These are phyloP conservation scores for Malassezia equina DNA, from an alignment of 1,284 basidiomycete genomes.

Conservation along the genomic window DNA sequence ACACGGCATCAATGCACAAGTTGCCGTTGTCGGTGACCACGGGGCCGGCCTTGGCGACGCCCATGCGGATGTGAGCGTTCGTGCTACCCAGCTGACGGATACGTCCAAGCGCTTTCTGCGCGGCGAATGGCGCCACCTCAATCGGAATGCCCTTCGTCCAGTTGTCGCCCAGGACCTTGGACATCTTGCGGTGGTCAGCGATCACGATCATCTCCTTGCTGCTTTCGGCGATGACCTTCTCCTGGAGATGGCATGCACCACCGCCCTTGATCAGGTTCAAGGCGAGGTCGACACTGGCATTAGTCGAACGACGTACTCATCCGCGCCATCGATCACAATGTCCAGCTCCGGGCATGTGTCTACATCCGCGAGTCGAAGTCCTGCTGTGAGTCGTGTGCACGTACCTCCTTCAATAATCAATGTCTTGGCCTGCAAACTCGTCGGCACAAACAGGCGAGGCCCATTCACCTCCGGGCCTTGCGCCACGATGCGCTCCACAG, in stretches of 20 bases:
- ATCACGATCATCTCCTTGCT: constrained; percentile 82
- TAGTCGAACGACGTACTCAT: constrained; percentile 54
- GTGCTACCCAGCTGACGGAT: constrained; percentile 35
- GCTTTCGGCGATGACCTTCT: constrained; percentile 89
- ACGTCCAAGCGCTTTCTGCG: constrained; percentile 58
- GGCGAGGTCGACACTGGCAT: constrained; percentile 64
- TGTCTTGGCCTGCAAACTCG: constrained; percentile 87
- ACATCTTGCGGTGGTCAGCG: constrained; percentile 82
- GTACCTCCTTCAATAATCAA: constrained; percentile 66
- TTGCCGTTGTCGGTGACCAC: constrained; percentile 77
- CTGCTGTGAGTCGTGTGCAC: constrained; percentile 3
- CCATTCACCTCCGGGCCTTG: constrained; percentile 70
- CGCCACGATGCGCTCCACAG: constrained; percentile 83
- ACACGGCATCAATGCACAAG: constrained; percentile 43
- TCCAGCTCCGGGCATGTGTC: constrained; percentile 64
- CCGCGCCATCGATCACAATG: constrained; percentile 92
- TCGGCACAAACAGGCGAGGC: constrained; percentile 49
- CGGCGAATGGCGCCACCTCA: constrained; percentile 92
- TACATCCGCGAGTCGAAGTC: constrained; percentile 74
- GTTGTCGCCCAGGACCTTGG: constrained; percentile 64
- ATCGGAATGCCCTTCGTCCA: constrained; percentile 83
- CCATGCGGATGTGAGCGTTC: constrained; percentile 36
- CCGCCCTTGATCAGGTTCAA: constrained; percentile 97
- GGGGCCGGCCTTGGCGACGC: constrained; percentile 65
- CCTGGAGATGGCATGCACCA: constrained; percentile 88